Evolutionary conservation across 306 rosid genomes (phyloP).

Genomic region (Arachis stenosperma): DNA sequence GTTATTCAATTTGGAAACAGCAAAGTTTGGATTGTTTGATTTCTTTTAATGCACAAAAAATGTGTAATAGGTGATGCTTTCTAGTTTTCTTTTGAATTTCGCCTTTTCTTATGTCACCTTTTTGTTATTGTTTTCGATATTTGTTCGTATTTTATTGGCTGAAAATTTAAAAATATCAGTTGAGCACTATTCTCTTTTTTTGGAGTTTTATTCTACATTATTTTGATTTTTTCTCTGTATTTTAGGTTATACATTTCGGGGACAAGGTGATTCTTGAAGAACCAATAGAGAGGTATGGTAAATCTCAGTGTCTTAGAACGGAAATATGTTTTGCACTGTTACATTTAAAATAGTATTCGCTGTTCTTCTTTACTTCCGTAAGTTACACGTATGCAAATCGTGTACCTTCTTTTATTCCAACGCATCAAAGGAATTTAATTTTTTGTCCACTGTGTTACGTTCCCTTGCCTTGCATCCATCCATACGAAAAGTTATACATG

Average conservation of each 20-base stretch:
- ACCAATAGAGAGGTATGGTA: slow-evolving; percentile 81
- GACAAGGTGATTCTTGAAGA: slow-evolving; percentile 91
- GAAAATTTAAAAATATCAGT: no score
- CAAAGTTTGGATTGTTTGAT: slow-evolving; percentile 4
- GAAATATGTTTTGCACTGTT: slow-evolving; percentile 11
- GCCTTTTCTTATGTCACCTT: not conserved
- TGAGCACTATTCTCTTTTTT: slow-evolving; percentile 7
- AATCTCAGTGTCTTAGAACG: slow-evolving; percentile 15
- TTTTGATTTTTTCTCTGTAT: slow-evolving; percentile 14
- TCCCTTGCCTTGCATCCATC: not conserved
- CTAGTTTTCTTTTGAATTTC: no score
- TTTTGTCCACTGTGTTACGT: not conserved
- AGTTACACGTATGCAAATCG: slow-evolving; percentile 2
- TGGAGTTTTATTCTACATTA: slow-evolving; percentile 14
- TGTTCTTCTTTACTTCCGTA: slow-evolving; percentile 27
- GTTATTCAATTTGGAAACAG: slow-evolving; percentile 10
- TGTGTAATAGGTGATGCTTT: not conserved
- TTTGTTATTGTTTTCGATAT: not conserved
- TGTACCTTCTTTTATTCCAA: not conserved
- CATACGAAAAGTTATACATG: not conserved
- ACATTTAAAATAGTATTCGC: slow-evolving; percentile 10
- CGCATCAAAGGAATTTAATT: not conserved
- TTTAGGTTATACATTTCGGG: slow-evolving; percentile 75
- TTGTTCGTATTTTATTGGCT: no score
- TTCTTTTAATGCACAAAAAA: slow-evolving; percentile 2